Evolutionary conservation across 306 rosid genomes (phyloP), one percentile per base, ranked within the genome.

Genomic region (Quercus glauca): DNA sequence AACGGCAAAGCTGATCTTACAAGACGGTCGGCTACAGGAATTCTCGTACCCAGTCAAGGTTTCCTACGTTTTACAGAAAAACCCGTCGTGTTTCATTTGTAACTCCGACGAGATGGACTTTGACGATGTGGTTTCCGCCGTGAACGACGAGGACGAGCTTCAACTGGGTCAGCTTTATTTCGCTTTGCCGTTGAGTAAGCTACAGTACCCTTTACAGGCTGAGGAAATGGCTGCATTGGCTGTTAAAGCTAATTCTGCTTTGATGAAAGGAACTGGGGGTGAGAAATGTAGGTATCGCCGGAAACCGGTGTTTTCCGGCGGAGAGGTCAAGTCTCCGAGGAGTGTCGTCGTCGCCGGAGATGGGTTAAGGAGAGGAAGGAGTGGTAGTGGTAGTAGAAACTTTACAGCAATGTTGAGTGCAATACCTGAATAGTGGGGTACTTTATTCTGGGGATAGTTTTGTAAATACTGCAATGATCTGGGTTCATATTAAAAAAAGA

Each of bases 171-270:
- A 93, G 82, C 96, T 93, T 1, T 96, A 96, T 75, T 96, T 96
- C 52, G 97, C 92, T 5, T 83, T 96, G 73, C 98, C 99, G 2
- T 80, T 91, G 76, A 89, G 63, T 45, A 78, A 92, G 80, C 73
- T 96, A 35, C 69, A 58, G 21, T 89, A 83, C 6, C 92, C 84
- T 0, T 81, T 96, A 11, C 97, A 82, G 80, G 79, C 97, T 0
- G 90, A 90, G 18, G 99, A 93, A 76, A 91, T 96, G 97, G 99
- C 99, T 3, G 96, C 99, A 89, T 85, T 94, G 88, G 99, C 99
- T 2, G 97, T 92, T 4, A 92, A 85, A 82, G 99, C 99, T 37
- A 95, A 87, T 80, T 86, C 97, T 0, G 99, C 97, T 0, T 87
- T 95, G 59, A 88, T 84, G 92, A 91, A 90, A 69, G 82, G 76